Conservation (phyloP, 495 filamentous ascomycete species). For the Aspergillus bertholletiae region DNA sequence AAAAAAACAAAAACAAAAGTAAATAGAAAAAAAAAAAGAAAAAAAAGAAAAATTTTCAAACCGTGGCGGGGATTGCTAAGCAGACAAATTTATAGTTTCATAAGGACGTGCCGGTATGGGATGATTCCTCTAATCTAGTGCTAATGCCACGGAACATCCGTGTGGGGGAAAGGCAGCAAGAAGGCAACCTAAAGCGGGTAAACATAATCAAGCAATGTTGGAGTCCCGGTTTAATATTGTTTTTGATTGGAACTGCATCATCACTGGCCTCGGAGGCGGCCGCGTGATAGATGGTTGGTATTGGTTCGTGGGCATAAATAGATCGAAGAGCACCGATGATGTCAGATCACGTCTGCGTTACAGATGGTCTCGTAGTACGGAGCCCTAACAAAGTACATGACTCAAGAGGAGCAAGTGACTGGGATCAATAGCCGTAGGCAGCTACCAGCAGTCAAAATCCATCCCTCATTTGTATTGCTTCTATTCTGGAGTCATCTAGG, state of each 20-base stretch:
- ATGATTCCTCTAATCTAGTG: too few relatives aligned
- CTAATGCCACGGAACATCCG: neutral
- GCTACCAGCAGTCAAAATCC: too few relatives aligned
- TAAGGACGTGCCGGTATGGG: neutral
- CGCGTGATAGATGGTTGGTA: neutral
- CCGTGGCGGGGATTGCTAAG: neutral
- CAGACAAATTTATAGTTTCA: neutral
- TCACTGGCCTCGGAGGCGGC: neutral
- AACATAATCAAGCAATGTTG: neutral
- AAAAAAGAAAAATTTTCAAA: neutral
- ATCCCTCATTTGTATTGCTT: neutral
- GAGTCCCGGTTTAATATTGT: neutral
- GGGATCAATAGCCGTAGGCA: too few relatives aligned
- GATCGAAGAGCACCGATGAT: neutral
- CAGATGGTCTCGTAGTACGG: neutral
- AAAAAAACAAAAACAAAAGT: too few relatives aligned
- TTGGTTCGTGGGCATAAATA: neutral
- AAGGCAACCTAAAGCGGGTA: neutral
- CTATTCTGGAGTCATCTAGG: too few relatives aligned
- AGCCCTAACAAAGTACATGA: neutral
- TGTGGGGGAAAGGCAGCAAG: neutral
- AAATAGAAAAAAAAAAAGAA: neutral
- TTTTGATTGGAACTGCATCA: neutral
- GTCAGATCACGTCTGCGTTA: neutral
- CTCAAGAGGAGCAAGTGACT: too few relatives aligned